Percentiles rank a stretch among this genome's conserved stretches.
Conservation (phyloP, 306 rosid species). For the Gastrolobium villosum region DNA sequence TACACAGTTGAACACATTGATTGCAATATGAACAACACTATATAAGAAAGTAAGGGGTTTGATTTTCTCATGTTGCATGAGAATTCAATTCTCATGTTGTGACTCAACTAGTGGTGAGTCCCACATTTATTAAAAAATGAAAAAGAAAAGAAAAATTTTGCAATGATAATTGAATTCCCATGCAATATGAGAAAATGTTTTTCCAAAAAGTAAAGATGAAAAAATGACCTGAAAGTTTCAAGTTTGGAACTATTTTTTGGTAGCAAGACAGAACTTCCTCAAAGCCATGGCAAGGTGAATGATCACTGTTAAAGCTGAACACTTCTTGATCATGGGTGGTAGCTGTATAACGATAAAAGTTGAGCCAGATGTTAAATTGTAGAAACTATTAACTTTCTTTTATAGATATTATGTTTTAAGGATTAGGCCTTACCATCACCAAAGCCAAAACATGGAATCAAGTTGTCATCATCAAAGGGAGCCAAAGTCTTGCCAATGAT, state of each 20-base stretch:
- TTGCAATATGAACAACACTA: neutral
- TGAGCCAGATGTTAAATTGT: slow-evolving; percentile 18
- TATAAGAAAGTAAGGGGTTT: neutral
- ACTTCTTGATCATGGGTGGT: slow-evolving; percentile 92
- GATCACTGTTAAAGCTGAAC: slow-evolving; percentile 87
- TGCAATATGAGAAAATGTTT: too few species aligned
- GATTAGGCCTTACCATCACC: slow-evolving; percentile 75
- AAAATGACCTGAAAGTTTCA: slow-evolving; percentile 75
- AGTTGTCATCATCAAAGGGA: slow-evolving; percentile 92
- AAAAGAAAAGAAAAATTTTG: too few species aligned
- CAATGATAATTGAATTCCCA: too few species aligned
- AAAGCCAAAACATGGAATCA: slow-evolving; percentile 96
- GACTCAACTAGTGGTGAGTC: too few species aligned
- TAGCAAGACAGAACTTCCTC: slow-evolving; percentile 91
- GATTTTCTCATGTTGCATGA: too few species aligned
- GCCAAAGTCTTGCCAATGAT: slow-evolving; percentile 90
- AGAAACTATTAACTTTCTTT: slow-evolving; percentile 8
- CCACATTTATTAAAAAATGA: too few species aligned
- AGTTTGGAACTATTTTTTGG: slow-evolving; percentile 72
- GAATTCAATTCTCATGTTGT: too few species aligned
- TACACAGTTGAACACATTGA: neutral
- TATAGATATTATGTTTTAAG: slow-evolving; percentile 26
- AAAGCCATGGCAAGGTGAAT: slow-evolving; percentile 86
- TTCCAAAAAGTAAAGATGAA: slow-evolving; percentile 1
- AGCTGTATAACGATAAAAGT: slow-evolving; percentile 52